Evolutionary conservation across 2,329 filamentous ascomycete genomes (phyloP).

Genomic region (Venturia nashicola): DNA sequence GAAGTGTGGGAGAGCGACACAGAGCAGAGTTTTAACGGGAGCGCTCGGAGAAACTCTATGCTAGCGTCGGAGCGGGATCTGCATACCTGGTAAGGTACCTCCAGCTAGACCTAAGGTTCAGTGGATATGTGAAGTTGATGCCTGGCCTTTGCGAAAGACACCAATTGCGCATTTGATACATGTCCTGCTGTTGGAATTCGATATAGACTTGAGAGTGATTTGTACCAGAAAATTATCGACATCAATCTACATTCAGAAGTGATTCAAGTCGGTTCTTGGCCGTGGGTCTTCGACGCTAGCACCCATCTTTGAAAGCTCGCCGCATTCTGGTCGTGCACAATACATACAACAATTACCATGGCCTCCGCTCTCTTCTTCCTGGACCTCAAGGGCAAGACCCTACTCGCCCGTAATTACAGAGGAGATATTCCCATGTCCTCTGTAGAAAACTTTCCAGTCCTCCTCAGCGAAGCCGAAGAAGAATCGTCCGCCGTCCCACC

Average conservation of each 20-base stretch:
- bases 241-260: not conserved
- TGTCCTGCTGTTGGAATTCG: not conserved
- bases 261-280: not conserved
- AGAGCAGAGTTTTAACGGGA: not conserved
- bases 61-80: not conserved
- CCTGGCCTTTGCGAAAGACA: not conserved
- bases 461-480: constrained; percentile 97
- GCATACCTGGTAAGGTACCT: too few relatives aligned
- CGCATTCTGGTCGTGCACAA: not conserved
- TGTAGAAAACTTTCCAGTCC: constrained; percentile 92
- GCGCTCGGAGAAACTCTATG: not conserved
- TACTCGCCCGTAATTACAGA: constrained; percentile 94
- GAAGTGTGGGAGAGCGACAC: not conserved
- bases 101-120: not conserved
- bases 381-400: constrained; percentile 99
- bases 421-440: constrained; percentile 99
- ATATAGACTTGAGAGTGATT: not conserved
- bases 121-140: not conserved
- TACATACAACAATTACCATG: constrained; percentile 41
- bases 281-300: not conserved
- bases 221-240: not conserved
- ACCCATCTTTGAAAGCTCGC: not conserved
- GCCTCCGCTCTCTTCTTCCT: constrained; percentile 97
- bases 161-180: not conserved
- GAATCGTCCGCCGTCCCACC: constrained; percentile 94